A percentile compares a stretch with the other conserved stretches of the same genome.
phyloP scores from a whole-genome alignment of 495 filamentous ascomycete genomes.

The Aspergillus panamensis region DNA sequence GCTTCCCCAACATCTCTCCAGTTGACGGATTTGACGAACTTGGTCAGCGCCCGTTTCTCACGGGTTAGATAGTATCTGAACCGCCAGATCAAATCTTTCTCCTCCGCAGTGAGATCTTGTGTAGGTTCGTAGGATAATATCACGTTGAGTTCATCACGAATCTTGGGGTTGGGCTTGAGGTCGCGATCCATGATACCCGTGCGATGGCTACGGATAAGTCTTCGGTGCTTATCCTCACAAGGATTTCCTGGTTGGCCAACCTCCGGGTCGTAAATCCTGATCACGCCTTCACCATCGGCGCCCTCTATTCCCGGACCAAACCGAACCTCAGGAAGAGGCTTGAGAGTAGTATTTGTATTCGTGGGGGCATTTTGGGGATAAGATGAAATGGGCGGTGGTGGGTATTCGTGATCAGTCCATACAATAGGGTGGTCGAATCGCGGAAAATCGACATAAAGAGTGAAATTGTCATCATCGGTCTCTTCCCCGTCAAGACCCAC shows the following conservation, averaged over 20 bases:
- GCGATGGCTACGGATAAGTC: conserved; percentile 87
- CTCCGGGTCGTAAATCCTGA: conserved; percentile 91
- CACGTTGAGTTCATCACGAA: conserved; percentile 84
- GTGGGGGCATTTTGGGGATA: conserved; percentile 58
- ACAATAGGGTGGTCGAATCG: conserved; percentile 95
- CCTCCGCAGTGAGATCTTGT: conserved; percentile 77
- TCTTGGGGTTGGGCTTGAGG: conserved; percentile 93
- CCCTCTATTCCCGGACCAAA: conserved; percentile 79
- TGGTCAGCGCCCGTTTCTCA: conserved; percentile 91
- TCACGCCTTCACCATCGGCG: conserved; percentile 51
- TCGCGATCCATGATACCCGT: conserved; percentile 90
- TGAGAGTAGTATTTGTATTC: conserved; percentile 64
- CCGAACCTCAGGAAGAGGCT: conserved; percentile 76
- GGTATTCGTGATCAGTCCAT: conserved; percentile 91
- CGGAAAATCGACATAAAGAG: conserved; percentile 84
- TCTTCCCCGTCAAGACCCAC: conserved; percentile 44
- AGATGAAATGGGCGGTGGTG: conserved; percentile 73
- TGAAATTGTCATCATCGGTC: conserved; percentile 57
- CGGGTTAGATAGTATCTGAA: conserved; percentile 90
- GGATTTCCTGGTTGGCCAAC: conserved; percentile 85
- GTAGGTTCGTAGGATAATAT: conserved; percentile 94
- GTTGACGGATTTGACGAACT: conserved; percentile 94
- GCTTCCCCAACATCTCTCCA: conserved; percentile 87
- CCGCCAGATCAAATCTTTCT: conserved; percentile 95
- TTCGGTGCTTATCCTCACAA: conserved; percentile 89